Conservation (phyloP, 192 early-diverging fungal species). For the Coemansia sp. region DNA sequence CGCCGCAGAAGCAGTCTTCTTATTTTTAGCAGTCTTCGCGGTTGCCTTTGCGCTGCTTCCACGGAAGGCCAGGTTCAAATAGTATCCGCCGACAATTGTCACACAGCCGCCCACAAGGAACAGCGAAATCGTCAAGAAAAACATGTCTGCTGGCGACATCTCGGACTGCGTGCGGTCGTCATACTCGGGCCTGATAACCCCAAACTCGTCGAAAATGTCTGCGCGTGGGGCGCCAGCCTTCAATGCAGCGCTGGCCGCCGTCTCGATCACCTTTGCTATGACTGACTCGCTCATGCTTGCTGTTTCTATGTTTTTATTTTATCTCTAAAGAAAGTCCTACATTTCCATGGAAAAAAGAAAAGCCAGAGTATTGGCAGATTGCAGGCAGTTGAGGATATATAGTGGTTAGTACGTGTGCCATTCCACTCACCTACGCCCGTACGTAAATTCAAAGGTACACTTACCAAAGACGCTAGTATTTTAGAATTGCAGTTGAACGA, state of each 20-base stretch:
- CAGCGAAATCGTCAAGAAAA: conserved; percentile 54
- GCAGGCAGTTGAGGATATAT: neutral
- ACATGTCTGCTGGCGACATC: conserved; percentile 56
- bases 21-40: conserved; percentile 32
- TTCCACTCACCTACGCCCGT: neutral
- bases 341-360: too few species aligned
- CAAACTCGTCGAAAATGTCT: conserved; percentile 51
- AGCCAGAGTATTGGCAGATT: neutral
- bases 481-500: neutral
- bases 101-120: conserved; percentile 55
- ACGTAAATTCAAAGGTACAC: neutral
- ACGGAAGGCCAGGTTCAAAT: conserved; percentile 52
- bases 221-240: conserved; percentile 19
- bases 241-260: conserved; percentile 38
- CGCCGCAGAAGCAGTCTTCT: conserved; percentile 10
- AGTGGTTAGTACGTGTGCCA: neutral
- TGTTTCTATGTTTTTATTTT: conserved; percentile 5
- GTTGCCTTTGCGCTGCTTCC: conserved; percentile 25
- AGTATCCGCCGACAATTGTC: conserved; percentile 54
- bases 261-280: conserved; percentile 30
- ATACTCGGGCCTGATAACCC: conserved; percentile 49
- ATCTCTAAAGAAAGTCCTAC: neutral
- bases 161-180: conserved; percentile 53
- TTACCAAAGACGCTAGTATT: neutral
- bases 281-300: conserved; percentile 42